Conservation (phyloP, 352 stramenopile species). For the Globisporangium paddicum region DNA sequence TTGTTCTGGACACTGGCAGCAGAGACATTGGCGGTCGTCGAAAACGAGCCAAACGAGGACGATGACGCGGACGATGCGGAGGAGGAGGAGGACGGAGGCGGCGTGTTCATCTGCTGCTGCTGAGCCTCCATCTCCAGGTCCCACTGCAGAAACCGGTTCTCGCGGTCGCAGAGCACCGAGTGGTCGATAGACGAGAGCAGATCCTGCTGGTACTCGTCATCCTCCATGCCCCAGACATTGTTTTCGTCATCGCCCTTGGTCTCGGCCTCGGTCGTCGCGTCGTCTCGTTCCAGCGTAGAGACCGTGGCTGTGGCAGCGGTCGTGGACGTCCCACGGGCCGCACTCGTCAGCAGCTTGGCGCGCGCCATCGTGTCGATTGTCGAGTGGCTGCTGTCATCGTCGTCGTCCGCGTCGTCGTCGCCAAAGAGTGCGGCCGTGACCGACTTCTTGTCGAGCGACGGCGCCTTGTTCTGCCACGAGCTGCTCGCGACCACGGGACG, state of each 20-base stretch:
- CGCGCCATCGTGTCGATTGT: slow-evolving; percentile 24
- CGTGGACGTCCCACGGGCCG: slow-evolving; percentile 6
- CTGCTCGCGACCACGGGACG: slow-evolving; percentile 9
- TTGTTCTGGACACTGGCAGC: slow-evolving; percentile 10
- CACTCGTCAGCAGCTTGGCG: slow-evolving; percentile 21
- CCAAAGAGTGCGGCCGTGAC: slow-evolving; percentile 47
- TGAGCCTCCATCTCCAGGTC: slow-evolving; percentile 55
- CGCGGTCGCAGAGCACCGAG: slow-evolving; percentile 69
- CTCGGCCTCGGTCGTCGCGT: slow-evolving; percentile 8
- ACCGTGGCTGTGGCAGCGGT: slow-evolving; percentile 15
- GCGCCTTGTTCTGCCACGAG: slow-evolving; percentile 16
- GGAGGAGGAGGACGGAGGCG: too few species aligned
- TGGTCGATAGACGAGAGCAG: slow-evolving; percentile 76
- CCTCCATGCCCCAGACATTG: slow-evolving; percentile 72
- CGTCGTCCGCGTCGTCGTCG: slow-evolving; percentile 35
- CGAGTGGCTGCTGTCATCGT: slow-evolving; percentile 15
- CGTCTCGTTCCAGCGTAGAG: slow-evolving; percentile 13
- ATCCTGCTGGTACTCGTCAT: slow-evolving; percentile 64
- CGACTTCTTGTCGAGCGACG: slow-evolving; percentile 33
- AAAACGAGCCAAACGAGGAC: slow-evolving; percentile 12
- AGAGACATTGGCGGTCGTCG: not conserved
- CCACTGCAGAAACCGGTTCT: slow-evolving; percentile 80
- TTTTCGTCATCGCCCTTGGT: slow-evolving; percentile 55
- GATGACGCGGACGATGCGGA: slow-evolving; percentile 4
- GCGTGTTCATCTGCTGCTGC: slow-evolving; percentile 20